Conservation (phyloP, 805 yeast species). For the Ogataea sp. region DNA sequence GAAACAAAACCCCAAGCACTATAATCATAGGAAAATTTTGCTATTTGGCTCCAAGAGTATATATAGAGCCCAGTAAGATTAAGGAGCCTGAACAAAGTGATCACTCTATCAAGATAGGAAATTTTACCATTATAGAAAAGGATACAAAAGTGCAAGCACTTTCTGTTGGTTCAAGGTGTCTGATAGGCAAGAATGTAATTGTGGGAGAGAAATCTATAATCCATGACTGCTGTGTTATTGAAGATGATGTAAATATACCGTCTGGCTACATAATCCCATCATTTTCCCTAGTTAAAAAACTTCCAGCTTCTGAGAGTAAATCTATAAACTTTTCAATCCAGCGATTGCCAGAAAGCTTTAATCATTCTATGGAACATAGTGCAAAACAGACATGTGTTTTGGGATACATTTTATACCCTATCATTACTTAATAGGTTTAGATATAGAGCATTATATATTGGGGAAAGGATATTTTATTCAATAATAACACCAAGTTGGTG, state of each 20-base stretch:
- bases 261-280: slow-evolving; percentile 42
- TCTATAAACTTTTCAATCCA: background rate
- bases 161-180: slow-evolving; percentile 41
- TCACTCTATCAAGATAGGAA: slow-evolving; percentile 35
- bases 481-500: too few species aligned
- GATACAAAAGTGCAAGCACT: slow-evolving; percentile 26
- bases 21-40: slow-evolving; percentile 41
- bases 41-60: too few species aligned
- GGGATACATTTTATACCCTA: background rate
- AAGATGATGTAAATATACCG: slow-evolving; percentile 33
- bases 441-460: too few species aligned
- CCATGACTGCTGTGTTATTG: slow-evolving; percentile 45
- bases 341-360: slow-evolving; percentile 20
- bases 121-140: slow-evolving; percentile 35
- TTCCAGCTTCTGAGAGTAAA: background rate
- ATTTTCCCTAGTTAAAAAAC: slow-evolving; percentile 31
- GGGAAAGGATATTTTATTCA: too few species aligned
- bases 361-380: slow-evolving; percentile 17
- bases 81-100: too few species aligned
- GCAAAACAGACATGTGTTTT: background rate
- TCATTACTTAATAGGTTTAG: too few species aligned
- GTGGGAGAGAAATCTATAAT: slow-evolving; percentile 31
- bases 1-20: slow-evolving; percentile 14
- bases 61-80: too few species aligned
- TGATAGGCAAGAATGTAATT: slow-evolving; percentile 33